Evolutionary conservation across 768 basidiomycete species (phyloP).

Genomic region (Boletus huronensis): DNA sequence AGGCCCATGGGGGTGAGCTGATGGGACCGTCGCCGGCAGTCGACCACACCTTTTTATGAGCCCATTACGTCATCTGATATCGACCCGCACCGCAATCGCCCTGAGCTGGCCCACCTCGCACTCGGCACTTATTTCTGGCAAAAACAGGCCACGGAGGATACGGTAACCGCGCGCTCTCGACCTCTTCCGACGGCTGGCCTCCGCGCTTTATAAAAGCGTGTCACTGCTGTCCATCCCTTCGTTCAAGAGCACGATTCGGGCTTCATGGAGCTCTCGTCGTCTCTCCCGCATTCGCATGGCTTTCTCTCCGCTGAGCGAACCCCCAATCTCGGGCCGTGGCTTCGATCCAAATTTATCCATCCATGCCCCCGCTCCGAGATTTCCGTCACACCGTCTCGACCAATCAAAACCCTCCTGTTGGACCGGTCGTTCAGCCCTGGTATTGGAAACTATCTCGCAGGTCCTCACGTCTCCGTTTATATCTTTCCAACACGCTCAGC

Average conservation of each 20-base stretch:
- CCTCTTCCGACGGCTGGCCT: constrained; percentile 54
- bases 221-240: neutral
- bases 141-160: constrained; percentile 56
- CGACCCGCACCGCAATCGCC: no score
- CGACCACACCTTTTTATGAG: neutral
- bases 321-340: constrained; percentile 68
- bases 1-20: constrained; percentile 10
- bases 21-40: neutral
- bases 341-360: constrained; percentile 70
- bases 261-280: constrained; percentile 52
- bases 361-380: constrained; percentile 54
- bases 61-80: neutral
- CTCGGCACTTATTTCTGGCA: constrained; percentile 1
- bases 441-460: constrained; percentile 82
- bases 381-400: constrained; percentile 50
- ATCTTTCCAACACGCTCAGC: neutral
- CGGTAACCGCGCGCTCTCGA: no score
- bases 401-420: constrained; percentile 72
- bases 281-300: constrained; percentile 68
- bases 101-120: no score
- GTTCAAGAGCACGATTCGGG: constrained; percentile 37
- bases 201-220: constrained; percentile 63
- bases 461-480: constrained; percentile 27
- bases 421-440: constrained; percentile 81
- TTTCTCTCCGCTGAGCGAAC: constrained; percentile 52